phyloP scores from a whole-genome alignment of 768 basidiomycete genomes.

The Hericium coralloides region DNA sequence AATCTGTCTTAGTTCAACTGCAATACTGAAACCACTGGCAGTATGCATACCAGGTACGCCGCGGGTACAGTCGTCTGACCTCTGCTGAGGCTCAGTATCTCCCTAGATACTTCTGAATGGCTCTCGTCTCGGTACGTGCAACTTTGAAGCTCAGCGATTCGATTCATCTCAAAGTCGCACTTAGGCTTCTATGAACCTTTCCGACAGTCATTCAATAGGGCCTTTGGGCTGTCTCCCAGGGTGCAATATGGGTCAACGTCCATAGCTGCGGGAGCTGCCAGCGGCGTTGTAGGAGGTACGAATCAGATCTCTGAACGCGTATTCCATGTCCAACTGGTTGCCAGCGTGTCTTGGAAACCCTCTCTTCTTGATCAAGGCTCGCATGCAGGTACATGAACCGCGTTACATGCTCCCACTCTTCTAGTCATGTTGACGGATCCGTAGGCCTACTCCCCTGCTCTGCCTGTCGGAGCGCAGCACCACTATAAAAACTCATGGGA shows the following conservation, averaged over 20 bases:
- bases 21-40: constrained; percentile 23
- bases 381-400: constrained; percentile 69
- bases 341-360: constrained; percentile 78
- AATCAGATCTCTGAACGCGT: neutral
- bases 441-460: constrained; percentile 87
- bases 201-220: constrained; percentile 56
- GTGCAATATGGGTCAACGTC: constrained; percentile 73
- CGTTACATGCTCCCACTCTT: too few species aligned
- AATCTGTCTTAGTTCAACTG: neutral
- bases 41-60: constrained; percentile 86
- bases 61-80: neutral
- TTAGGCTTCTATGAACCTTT: constrained; percentile 95
- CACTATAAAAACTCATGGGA: constrained; percentile 79
- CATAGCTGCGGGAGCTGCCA: constrained; percentile 77
- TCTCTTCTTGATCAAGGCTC: constrained; percentile 90
- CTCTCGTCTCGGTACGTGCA: constrained; percentile 63
- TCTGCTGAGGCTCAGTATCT: neutral
- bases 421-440: neutral
- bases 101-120: constrained; percentile 86
- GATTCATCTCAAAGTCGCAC: too few species aligned
- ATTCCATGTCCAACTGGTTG: neutral
- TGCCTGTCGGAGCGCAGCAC: constrained; percentile 94
- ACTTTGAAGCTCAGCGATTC: neutral
- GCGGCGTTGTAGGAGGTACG: constrained; percentile 85
- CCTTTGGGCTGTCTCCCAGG: constrained; percentile 52